phyloP scores from a whole-genome alignment of 352 stramenopile genomes.

The Phytophthora hibernalis region DNA sequence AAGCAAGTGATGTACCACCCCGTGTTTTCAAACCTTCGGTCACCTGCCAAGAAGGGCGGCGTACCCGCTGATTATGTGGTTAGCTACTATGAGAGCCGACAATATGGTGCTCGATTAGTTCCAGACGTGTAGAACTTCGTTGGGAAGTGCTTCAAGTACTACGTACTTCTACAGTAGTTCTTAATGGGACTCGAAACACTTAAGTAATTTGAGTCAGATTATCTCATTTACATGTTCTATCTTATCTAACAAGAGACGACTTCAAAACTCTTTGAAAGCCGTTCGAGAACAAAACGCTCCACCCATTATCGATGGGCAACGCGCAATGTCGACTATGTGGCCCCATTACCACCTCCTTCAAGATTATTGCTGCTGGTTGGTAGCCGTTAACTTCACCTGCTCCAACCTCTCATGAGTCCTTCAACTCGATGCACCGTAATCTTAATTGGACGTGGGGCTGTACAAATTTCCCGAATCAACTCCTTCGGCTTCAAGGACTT shows the following conservation, averaged over 20 bases:
- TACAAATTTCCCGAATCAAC: constrained; percentile 58
- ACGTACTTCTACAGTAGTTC: too few species aligned
- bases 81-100: constrained; percentile 51
- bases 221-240: constrained; percentile 39
- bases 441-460: constrained; percentile 59
- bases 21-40: constrained; percentile 60
- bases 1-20: constrained; percentile 69
- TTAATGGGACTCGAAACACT: too few species aligned
- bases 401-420: constrained; percentile 79
- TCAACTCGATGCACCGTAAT: constrained; percentile 83
- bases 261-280: constrained; percentile 40
- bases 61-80: constrained; percentile 58
- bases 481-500: constrained; percentile 57
- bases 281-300: neutral
- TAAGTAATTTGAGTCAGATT: constrained; percentile 21
- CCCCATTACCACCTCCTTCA: neutral
- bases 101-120: constrained; percentile 18
- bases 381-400: constrained; percentile 4
- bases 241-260: constrained; percentile 32
- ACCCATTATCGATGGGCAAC: neutral
- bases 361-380: neutral
- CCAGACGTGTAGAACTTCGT: constrained; percentile 51
- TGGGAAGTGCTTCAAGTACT: too few species aligned
- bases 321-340: constrained; percentile 9
- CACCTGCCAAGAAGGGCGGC: constrained; percentile 6